Conservation (phyloP, 2,329 filamentous ascomycete species). For the Teratosphaeria nubilosa region DNA sequence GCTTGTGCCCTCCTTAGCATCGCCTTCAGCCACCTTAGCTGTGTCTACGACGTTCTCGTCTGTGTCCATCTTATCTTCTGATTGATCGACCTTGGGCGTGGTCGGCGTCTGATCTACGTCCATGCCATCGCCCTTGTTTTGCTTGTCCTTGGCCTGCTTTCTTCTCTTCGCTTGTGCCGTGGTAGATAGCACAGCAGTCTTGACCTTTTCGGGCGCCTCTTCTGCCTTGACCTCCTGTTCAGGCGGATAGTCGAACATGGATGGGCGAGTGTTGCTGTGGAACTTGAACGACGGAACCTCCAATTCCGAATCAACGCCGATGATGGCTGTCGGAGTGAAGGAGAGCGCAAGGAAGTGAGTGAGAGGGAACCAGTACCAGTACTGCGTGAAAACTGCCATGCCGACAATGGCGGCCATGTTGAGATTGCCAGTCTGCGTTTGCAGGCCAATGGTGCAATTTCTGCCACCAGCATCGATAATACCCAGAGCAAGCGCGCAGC, state of each 20-base stretch:
- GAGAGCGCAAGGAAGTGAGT: constrained; percentile 94
- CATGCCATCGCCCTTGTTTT: constrained; percentile 87
- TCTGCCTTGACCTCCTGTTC: constrained; percentile 93
- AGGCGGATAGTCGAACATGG: constrained; percentile 94
- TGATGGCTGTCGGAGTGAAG: constrained; percentile 94
- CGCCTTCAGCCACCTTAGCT: constrained; percentile 31
- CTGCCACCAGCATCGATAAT: constrained; percentile 97
- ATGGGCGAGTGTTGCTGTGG: constrained; percentile 86
- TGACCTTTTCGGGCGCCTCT: constrained; percentile 85
- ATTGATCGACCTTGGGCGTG: constrained; percentile 54
- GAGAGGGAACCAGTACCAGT: constrained; percentile 99
- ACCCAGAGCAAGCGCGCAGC: constrained; percentile 82
- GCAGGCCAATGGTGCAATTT: constrained; percentile 95
- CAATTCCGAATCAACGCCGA: constrained; percentile 66
- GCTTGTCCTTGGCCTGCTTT: constrained; percentile 86
- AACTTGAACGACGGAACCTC: constrained; percentile 93
- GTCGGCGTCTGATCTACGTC: constrained; percentile 75
- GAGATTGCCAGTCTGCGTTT: constrained; percentile 95
- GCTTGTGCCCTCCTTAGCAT: constrained; percentile 49
- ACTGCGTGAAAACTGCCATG: constrained; percentile 96
- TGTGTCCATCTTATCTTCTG: constrained; percentile 74
- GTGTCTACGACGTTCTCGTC: constrained; percentile 34
- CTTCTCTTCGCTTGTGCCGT: constrained; percentile 94
- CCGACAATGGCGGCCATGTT: constrained; percentile 98
- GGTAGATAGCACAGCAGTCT: constrained; percentile 90